These are phyloP conservation scores for Actinomortierella wolfii DNA, from an alignment of 371 early-diverging fungal genomes.

Conservation along the genomic window DNA sequence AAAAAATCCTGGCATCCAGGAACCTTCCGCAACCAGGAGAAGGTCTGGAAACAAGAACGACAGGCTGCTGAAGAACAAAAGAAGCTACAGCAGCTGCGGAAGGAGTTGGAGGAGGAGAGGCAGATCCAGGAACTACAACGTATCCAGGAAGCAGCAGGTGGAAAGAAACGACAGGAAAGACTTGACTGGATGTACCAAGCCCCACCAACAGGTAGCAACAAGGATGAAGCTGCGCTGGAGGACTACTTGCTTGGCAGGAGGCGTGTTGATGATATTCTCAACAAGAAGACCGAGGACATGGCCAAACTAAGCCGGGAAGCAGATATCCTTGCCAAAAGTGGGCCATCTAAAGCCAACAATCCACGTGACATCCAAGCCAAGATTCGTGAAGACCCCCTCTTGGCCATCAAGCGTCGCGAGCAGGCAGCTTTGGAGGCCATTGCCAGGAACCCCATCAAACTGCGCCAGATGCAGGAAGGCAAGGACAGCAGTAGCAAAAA, in stretches of 20 bases:
- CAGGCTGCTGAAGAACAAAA: constrained; percentile 84
- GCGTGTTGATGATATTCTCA: constrained; percentile 74
- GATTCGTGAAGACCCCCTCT: constrained; percentile 90
- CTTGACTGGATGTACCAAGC: constrained; percentile 97
- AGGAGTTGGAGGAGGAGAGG: constrained; percentile 91
- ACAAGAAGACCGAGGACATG: constrained; percentile 50
- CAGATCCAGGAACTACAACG: constrained; percentile 83
- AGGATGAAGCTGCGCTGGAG: constrained; percentile 65
- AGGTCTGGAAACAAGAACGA: constrained; percentile 90
- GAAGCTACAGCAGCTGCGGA: constrained; percentile 87
- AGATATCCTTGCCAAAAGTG: constrained; percentile 47
- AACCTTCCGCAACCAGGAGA: constrained; percentile 88
- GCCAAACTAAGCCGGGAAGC: constrained; percentile 50
- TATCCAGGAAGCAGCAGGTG: constrained; percentile 81
- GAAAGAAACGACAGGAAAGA: constrained; percentile 72
- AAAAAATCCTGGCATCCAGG: constrained; percentile 98
- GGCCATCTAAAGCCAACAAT: constrained; percentile 71
- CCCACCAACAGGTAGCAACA: constrained; percentile 57
- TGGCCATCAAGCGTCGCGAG: constrained; percentile 86
- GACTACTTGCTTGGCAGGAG: constrained; percentile 90
- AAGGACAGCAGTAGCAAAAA: constrained; percentile 51
- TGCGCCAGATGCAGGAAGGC: constrained; percentile 60
- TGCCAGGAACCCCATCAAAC: constrained; percentile 74
- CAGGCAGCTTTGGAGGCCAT: constrained; percentile 80
- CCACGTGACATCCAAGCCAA: constrained; percentile 84